phyloP scores from a whole-genome alignment of 306 rosid species.

The Vigna hirtella region DNA sequence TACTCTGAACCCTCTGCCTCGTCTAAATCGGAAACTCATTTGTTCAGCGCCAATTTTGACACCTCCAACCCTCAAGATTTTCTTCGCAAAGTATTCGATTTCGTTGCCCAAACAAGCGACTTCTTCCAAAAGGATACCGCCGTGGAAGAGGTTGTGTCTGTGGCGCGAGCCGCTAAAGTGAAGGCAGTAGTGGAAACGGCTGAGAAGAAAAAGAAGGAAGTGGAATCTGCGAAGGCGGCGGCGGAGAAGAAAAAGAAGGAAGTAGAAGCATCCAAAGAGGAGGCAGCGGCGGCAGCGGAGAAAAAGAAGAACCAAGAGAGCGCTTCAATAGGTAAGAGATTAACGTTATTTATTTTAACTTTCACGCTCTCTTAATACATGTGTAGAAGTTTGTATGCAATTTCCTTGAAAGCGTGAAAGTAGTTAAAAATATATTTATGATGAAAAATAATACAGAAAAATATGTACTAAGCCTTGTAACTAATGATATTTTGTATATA shows the following conservation, averaged over 20 bases:
- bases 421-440: too few species aligned
- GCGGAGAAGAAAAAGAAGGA: neutral
- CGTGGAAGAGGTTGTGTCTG: too few species aligned
- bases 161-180: too few species aligned
- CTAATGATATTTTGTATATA: too few species aligned
- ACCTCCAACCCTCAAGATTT: slow-evolving; percentile 63
- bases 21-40: neutral
- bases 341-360: too few species aligned
- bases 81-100: slow-evolving; percentile 62
- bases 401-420: too few species aligned
- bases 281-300: neutral
- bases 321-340: too few species aligned
- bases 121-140: too few species aligned
- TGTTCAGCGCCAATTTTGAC: slow-evolving; percentile 64
- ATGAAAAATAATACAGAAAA: too few species aligned
- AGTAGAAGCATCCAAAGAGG: slow-evolving; percentile 28
- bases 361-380: too few species aligned
- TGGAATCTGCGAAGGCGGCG: neutral
- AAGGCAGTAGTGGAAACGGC: neutral
- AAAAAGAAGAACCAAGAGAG: neutral
- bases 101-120: slow-evolving; percentile 58
- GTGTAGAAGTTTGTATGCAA: too few species aligned
- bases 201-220: slow-evolving; percentile 15
- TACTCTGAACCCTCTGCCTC: neutral
- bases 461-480: too few species aligned